Evolutionary conservation across 495 filamentous ascomycete genomes (phyloP).

Genomic region (Hyaloscypha bicolor): DNA sequence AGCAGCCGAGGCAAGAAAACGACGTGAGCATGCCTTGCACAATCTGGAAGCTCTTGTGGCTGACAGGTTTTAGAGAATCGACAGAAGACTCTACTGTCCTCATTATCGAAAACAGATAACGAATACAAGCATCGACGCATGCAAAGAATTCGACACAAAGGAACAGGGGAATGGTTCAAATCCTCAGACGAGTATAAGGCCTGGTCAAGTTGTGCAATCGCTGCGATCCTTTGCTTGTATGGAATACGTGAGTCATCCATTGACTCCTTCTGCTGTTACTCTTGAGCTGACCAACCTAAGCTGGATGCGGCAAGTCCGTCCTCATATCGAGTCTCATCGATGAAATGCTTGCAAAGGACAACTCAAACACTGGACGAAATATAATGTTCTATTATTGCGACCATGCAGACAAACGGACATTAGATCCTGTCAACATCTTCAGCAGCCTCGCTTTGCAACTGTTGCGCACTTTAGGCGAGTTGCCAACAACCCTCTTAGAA

Average conservation of each 20-base stretch:
- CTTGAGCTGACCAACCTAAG: not conserved
- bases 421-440: slow-evolving; percentile 29
- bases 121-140: slow-evolving; percentile 27
- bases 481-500: slow-evolving; percentile 4
- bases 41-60: slow-evolving; percentile 11
- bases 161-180: slow-evolving; percentile 24
- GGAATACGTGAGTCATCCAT: slow-evolving; percentile 27
- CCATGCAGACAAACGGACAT: slow-evolving; percentile 21
- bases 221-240: slow-evolving; percentile 30
- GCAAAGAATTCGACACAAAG: slow-evolving; percentile 21
- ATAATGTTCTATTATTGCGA: slow-evolving; percentile 31
- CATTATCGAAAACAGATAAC: slow-evolving; percentile 17
- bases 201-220: slow-evolving; percentile 11
- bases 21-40: slow-evolving; percentile 7
- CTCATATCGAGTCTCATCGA: slow-evolving; percentile 8
- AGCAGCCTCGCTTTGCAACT: slow-evolving; percentile 19
- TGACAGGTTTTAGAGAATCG: slow-evolving; percentile 7
- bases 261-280: not conserved
- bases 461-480: not conserved
- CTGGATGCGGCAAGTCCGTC: slow-evolving; percentile 1
- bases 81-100: slow-evolving; percentile 16
- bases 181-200: slow-evolving; percentile 10
- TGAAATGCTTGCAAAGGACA: not conserved
- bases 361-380: not conserved
- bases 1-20: slow-evolving; percentile 22